Conservation (phyloP, 1,139 yeast genomes). For the Hyphopichia pseudoburtonii region DNA sequence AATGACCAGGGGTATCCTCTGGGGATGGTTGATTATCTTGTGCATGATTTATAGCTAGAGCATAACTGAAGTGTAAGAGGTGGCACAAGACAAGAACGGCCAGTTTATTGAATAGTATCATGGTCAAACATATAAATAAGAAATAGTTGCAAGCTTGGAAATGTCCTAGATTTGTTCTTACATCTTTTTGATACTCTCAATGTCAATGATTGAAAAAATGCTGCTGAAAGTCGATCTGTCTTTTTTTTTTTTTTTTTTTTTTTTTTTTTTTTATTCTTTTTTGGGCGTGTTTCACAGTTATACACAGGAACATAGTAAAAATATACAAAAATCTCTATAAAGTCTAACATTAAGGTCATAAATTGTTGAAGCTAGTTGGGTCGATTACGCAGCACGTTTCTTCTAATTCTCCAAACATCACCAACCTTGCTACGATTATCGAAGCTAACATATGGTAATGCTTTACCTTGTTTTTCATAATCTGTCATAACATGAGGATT, state of each 20-base stretch:
- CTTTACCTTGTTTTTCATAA: constrained; percentile 6
- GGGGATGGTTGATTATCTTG: constrained; percentile 3
- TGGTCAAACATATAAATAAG: no score
- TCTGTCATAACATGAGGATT: constrained; percentile 14
- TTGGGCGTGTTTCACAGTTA: background rate
- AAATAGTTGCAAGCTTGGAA: no score
- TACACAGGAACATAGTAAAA: background rate
- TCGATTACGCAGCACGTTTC: constrained; percentile 56
- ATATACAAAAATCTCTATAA: background rate
- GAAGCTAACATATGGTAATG: constrained; percentile 54
- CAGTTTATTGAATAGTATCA: no score
- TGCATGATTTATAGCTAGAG: constrained; percentile 1
- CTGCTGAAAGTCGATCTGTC: background rate
- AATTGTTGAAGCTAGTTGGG: constrained; percentile 27
- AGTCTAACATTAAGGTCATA: background rate
- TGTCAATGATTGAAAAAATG: background rate
- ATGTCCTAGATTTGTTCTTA: no score
- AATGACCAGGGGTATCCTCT: constrained; percentile 19
- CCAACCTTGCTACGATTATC: constrained; percentile 47
- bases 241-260: background rate
- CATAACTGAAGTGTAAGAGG: background rate
- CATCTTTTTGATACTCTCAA: no score
- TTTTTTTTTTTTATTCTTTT: background rate
- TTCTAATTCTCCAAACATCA: constrained; percentile 61
- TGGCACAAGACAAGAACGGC: background rate